Conservation (phyloP, 371 early-diverging fungal genomes). For the Synchytrium microbalum region DNA sequence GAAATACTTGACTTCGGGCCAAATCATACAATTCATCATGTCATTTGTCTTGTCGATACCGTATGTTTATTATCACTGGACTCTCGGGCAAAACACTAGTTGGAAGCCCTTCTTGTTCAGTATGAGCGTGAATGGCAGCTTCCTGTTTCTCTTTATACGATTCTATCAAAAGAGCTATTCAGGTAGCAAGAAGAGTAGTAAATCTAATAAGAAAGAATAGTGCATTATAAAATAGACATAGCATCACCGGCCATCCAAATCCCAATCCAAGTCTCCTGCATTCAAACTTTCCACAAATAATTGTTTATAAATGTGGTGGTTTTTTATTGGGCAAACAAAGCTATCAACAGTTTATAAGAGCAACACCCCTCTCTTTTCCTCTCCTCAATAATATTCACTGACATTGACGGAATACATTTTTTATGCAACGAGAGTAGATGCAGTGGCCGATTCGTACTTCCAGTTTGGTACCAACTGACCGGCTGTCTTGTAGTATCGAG, state of each 20-base stretch:
- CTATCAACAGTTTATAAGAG: too few relatives aligned
- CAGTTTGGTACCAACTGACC: slow-evolving; percentile 97
- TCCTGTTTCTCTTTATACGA: slow-evolving; percentile 25
- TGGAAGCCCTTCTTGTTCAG: slow-evolving; percentile 19
- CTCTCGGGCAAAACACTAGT: slow-evolving; percentile 13
- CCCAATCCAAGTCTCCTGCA: too few relatives aligned
- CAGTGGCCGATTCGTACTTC: slow-evolving; percentile 91
- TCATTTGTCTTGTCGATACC: slow-evolving; percentile 21
- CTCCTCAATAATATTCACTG: too few relatives aligned
- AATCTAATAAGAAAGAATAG: slow-evolving; percentile 10
- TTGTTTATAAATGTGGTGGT: too few relatives aligned
- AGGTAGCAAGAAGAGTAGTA: slow-evolving; percentile 3
- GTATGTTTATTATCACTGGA: slow-evolving; percentile 19
- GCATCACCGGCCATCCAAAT: too few relatives aligned
- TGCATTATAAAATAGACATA: too few relatives aligned
- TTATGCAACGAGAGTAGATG: slow-evolving; percentile 71
- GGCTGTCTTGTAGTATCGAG: slow-evolving; percentile 99
- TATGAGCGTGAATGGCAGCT: slow-evolving; percentile 18
- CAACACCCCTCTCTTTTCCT: too few relatives aligned
- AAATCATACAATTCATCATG: slow-evolving; percentile 25
- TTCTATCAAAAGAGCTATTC: slow-evolving; percentile 22
- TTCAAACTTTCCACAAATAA: too few relatives aligned
- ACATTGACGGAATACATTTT: too few relatives aligned
- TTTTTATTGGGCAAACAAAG: too few relatives aligned
- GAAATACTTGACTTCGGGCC: slow-evolving; percentile 24